Conservation (phyloP, 805 yeast species). For the Candida schatavii region DNA sequence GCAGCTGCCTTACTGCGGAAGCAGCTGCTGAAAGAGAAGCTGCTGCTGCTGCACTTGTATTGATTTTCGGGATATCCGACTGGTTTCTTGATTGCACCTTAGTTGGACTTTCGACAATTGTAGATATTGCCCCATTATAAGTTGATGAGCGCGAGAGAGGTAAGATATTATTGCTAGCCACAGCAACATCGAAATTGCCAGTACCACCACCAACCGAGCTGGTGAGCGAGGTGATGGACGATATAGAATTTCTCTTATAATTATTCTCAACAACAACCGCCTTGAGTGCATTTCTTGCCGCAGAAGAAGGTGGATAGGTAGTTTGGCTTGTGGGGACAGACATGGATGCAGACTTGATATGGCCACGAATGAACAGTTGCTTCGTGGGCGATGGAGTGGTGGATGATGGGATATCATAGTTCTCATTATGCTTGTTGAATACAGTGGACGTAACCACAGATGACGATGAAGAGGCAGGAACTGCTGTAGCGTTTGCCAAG, state of each 20-base stretch:
- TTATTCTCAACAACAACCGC: conserved; percentile 63
- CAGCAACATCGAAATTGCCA: too few species aligned
- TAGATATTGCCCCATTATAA: conserved; percentile 36
- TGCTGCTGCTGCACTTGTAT: conserved; percentile 5
- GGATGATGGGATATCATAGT: conserved; percentile 6
- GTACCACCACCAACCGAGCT: conserved; percentile 1
- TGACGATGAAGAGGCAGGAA: conserved; percentile 21
- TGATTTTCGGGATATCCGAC: conserved; percentile 9
- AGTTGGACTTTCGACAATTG: conserved; percentile 47
- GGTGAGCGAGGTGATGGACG: conserved; percentile 13
- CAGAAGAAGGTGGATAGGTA: conserved; percentile 26
- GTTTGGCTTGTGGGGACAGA: conserved; percentile 12
- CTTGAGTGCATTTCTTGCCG: conserved; percentile 68
- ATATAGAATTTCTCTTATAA: conserved; percentile 13
- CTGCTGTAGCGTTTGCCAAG: conserved; percentile 49
- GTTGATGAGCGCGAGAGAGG: conserved; percentile 20
- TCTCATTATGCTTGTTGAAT: conserved; percentile 1
- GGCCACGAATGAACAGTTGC: conserved; percentile 22
- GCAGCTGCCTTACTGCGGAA: background rate
- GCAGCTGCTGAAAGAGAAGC: conserved; percentile 6
- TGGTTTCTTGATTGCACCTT: conserved; percentile 14
- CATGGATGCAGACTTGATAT: conserved; percentile 30
- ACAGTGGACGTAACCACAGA: conserved; percentile 4
- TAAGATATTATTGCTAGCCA: conserved; percentile 8
- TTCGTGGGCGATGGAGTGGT: conserved; percentile 20